phyloP scores from a whole-genome alignment of 768 basidiomycete genomes.

The Leccinum uliginosum region DNA sequence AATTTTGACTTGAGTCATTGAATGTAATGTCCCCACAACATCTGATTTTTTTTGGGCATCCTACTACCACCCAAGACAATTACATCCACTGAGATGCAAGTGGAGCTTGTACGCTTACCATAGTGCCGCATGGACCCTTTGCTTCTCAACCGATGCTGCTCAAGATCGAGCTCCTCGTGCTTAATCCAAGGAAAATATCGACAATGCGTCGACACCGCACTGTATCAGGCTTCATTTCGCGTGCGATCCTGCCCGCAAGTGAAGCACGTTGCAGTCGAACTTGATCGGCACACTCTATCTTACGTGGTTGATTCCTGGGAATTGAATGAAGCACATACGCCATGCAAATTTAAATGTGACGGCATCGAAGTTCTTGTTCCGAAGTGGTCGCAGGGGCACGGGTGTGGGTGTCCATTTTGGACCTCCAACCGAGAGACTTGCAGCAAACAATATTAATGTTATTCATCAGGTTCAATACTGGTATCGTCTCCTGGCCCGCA shows the following conservation, averaged over 20 bases:
- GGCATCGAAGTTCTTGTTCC: neutral
- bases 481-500: no score
- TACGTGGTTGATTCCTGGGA: neutral
- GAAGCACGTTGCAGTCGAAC: conserved; percentile 1
- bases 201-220: neutral
- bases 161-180: neutral
- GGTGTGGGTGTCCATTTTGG: neutral
- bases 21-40: neutral
- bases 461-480: neutral
- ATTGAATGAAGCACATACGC: neutral
- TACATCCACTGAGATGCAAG: neutral
- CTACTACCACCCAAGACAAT: neutral
- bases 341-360: neutral
- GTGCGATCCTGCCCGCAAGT: neutral
- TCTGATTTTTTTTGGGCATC: neutral
- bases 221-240: conserved; percentile 1
- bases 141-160: neutral
- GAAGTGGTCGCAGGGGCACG: neutral
- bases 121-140: neutral
- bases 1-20: neutral
- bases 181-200: neutral
- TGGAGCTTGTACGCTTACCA: neutral
- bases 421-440: neutral
- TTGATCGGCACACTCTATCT: neutral
- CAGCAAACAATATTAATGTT: neutral